Base-by-base conservation (phyloP, 768 basidiomycete species). In the Suillus bovinus region DNA sequence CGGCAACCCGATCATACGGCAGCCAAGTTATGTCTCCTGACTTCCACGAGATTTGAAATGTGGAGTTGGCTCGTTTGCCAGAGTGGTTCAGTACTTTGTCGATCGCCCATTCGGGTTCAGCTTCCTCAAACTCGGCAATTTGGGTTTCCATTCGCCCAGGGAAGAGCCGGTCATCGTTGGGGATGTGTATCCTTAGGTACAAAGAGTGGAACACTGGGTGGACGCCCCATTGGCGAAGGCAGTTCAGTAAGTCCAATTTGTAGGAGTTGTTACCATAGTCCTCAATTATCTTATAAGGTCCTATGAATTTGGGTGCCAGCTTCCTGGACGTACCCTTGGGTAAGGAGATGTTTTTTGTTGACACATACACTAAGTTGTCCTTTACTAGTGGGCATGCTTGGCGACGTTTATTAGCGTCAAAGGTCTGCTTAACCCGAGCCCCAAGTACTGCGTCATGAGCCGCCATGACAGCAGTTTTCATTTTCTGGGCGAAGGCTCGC, bases 141-240 rank as follows among this genome's bases (percentile, higher is more conserved):
- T 73, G 74, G 0, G 47, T 64, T 27, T 66, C 59, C 16, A 61
- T 42, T 7, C 74, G 63, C 0, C 75, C 70, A 0, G 74, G 71
- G 54, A 76, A 77, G 16, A 66, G 46, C 4, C 69, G 16, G 54
- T 78, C 73, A 55, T 78, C 74, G 59, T 76, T 78, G 0, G 73
- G 73, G 2, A 68, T 55, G 53, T 79, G 76, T 20, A 71, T 67
- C 0, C 72, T 59, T 0, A 79, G 67, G 13, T 75, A 64, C 5
- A 68, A 72, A 0, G 75, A 70, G 59, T 79, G 78, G 52, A 79
- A 79, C 2, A 63, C 66, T 10, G 64, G 53, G 61, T 77, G 73
- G 1, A 78, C 66, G 0, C 73, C 66, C 17, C 39, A 0, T 7
- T 41, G 39, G 1, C 8, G 16, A 3, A 41, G 39, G 7, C 39